Evolutionary conservation across 257 asterid genomes (phyloP).

Genomic region (Lithospermum erythrorhizon): DNA sequence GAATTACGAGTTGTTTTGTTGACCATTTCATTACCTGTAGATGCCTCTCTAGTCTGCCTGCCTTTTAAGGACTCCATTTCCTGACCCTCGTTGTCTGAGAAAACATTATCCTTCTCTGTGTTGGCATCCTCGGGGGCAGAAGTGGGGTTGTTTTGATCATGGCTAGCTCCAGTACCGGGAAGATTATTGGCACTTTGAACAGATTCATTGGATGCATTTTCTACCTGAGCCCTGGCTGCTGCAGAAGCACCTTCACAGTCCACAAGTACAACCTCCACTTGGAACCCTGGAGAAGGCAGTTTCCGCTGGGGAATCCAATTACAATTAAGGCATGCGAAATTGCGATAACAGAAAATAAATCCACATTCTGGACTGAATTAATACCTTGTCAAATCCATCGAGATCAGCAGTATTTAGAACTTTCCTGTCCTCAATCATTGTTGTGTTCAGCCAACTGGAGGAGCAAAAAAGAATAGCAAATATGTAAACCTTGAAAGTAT

Average conservation of each 20-base stretch:
- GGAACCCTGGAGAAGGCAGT: conserved; percentile 95
- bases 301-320: conserved; percentile 50
- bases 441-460: conserved; percentile 90
- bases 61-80: conserved; percentile 31
- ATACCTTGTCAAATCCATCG: conserved; percentile 98
- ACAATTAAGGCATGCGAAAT: not conserved
- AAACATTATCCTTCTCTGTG: conserved; percentile 46
- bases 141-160: conserved; percentile 13
- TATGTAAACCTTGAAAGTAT: not conserved
- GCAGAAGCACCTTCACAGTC: conserved; percentile 36
- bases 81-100: conserved; percentile 55
- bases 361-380: not conserved
- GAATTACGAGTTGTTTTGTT: conserved; percentile 21
- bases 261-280: conserved; percentile 81
- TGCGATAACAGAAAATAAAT: not conserved
- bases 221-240: conserved; percentile 34
- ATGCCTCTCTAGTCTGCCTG: conserved; percentile 19
- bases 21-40: conserved; percentile 17
- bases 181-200: conserved; percentile 24
- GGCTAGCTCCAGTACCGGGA: conserved; percentile 22
- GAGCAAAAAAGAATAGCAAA: conserved; percentile 9
- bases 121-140: conserved; percentile 6
- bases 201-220: conserved; percentile 21
- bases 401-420: conserved; percentile 64
- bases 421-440: conserved; percentile 90